Evolutionary conservation across 2,329 filamentous ascomycete species (phyloP), one percentile per base, ranked within the genome.

Genomic region (Pleoardoris graminearum): DNA sequence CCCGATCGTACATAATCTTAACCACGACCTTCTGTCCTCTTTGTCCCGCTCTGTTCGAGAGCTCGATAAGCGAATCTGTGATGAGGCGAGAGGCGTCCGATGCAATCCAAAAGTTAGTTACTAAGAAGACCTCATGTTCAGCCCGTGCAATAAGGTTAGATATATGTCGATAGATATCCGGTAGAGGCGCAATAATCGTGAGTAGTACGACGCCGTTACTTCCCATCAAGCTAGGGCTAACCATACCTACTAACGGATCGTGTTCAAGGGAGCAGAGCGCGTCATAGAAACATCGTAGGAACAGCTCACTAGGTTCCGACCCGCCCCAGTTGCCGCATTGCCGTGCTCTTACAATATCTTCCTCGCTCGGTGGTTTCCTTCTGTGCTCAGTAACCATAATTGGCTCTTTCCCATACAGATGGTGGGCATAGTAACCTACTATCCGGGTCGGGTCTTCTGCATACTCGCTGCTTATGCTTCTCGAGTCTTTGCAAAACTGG

Each of bases 1-100:
- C 88, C 8, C 87, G 80, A 68, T 92, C 89, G 68, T 90, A 91
- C 62, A 91, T 83, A 57, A 93, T 75, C 67, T 91, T 91, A 53
- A 91, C 81, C 0, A 89, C 79, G 0, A 89, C 78, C 48, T 78
- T 82, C 14, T 76, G 69, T 0, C 82, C 82, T 19, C 83, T 76
- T 45, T 77, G 75, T 0, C 84, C 85, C 0, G 85, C 86, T 21
- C 88, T 80, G 30, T 74, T 79, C 0, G 88, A 89, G 0, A 92
- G 79, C 68, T 92, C 88, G 16, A 79, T 78, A 43, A 93, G 77
- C 0, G 86, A 85, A 64, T 89, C 81, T 3, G 83, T 88, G 37
- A 92, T 80, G 44, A 89, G 80, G 4, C 77, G 81, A 36, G 86
- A 86, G 0, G 88, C 87, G 7, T 85, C 79, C 0, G 87, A 87